Base-by-base conservation (phyloP, 345 rosid species). In the Erodium maritimum region DNA sequence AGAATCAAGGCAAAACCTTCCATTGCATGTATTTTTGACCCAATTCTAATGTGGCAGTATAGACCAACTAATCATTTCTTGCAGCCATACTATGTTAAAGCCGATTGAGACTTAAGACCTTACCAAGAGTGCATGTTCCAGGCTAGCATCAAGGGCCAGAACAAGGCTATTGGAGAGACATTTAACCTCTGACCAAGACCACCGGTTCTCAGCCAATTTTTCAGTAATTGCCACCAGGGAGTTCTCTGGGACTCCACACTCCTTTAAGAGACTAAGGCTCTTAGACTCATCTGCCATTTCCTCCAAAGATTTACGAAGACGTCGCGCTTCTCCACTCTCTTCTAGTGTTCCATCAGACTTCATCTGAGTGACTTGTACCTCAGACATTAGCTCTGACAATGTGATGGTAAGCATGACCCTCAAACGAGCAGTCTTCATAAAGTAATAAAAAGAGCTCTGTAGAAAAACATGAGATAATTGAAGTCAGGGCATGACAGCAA, bases 351-450 rank as follows among this genome's bases (percentile, higher is more conserved):
- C 95, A 77, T 93, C 97, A 57, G 99, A 55, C 69, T 77, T 87
- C 97, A 87, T 85, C 71, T 90, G 96, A 71, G 96, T 87, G 61
- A 90, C 91, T 81, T 85, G 99, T 59, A 90, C 94, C 65, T 87
- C 97, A 45, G 99, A 93, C 91, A 87, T 85, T 71, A 93, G 76
- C 74, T 93, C 99, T 51, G 99, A 93, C 71, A 93, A 70, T 46
- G 97, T 93, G 67, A 93, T 93, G 57, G 95, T 93, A 70, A 90
- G 83, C 91, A 93, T 80, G 63, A 82, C 99, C 81, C 91, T 81
- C 74, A 93, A 75, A 71, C 99, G 83, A 68, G 96, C 95, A 66
- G 88, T 87, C 66, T 93, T 97, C 94, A 75, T 80, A 76, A 85
- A 80, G 73, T 93, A 65, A 61, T 61, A 81, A 67, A 89, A 82